Conservation (phyloP, 805 yeast genomes). For the Kodamaea kakaduensis region DNA sequence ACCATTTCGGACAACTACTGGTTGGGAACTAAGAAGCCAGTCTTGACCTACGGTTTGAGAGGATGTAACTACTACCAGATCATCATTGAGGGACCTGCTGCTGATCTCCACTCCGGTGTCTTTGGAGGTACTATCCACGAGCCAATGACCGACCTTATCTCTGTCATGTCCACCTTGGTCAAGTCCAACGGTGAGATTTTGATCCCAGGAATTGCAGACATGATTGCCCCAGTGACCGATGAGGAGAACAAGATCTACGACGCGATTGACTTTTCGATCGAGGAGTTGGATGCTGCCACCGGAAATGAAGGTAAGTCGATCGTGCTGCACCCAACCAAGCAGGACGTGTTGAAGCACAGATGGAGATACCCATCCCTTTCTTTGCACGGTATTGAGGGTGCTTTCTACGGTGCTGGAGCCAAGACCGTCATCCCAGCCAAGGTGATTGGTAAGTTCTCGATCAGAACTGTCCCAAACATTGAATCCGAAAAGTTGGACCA, state of each 20-base stretch:
- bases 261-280: conserved; percentile 76
- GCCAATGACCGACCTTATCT: conserved; percentile 91
- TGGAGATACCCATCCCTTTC: conserved; percentile 98
- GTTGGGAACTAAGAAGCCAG: conserved; percentile 97
- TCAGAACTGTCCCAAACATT: conserved; percentile 96
- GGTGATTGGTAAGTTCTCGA: conserved; percentile 91
- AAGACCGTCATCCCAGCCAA: conserved; percentile 97
- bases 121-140: conserved; percentile 97
- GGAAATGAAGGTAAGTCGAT: conserved; percentile 55
- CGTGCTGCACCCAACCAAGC: conserved; percentile 73
- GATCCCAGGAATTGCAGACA: conserved; percentile 85
- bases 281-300: conserved; percentile 81
- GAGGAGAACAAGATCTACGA: conserved; percentile 78
- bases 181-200: conserved; percentile 76
- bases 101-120: conserved; percentile 95
- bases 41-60: conserved; percentile 93
- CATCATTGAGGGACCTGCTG: conserved; percentile 82
- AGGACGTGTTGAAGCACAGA: conserved; percentile 91
- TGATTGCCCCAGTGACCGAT: conserved; percentile 91
- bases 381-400: conserved; percentile 96
- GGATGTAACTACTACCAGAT: conserved; percentile 94
- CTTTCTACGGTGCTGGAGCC: conserved; percentile 91
- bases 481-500: conserved; percentile 74
- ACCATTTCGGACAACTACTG: conserved; percentile 97
- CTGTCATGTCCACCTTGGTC: conserved; percentile 73